Evolutionary conservation across 768 basidiomycete genomes (phyloP), one percentile per base, ranked within the genome.

Genomic region (Myochromella boudieri): DNA sequence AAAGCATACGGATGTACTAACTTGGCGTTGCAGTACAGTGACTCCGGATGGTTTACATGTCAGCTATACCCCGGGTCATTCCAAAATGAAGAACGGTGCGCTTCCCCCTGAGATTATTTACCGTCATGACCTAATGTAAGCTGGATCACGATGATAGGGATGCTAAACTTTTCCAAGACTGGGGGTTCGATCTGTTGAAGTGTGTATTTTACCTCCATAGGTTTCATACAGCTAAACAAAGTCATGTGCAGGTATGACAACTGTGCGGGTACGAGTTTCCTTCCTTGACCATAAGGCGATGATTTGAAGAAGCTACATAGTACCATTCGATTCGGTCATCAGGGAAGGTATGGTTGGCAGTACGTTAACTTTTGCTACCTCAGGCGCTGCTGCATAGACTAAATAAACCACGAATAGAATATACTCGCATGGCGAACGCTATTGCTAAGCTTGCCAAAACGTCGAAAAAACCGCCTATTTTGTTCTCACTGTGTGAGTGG

Each of bases 11-110:
- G 34, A 9, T 29, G 9, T 6, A 40, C n/a, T n/a, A n/a, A n/a
- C n/a, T 22, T 10, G 6, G 20, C 11, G 10, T 22, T 20, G 5
- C 45, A 80, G 80, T 78, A 77, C 54, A 74, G 80, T 44, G 81
- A 83, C 46, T 73, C 82, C 2, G 84, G 84, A n/a, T 84, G 82
- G 82, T 79, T 75, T 52, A 85, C 84, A n/a, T 85, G 84, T 50
- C 77, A 76, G 14, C 64, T 80, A 7, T 85, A 80, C 56, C 84
- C 84, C 24, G 84, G 82, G 17, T 84, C 82, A 0, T 85, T 72
- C 63, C 64, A 70, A 57, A 81, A 84, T 48, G 84, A 85, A 37
- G 49, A 36, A 7, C 48, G 53, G 53, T 48, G 21, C n/a, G 37
- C 28, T 14, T 29, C 28, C 8, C 14, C 28, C 28, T 29, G 28